Base-by-base conservation (phyloP, 768 basidiomycete species). In the Sporobolomyces roseus region DNA sequence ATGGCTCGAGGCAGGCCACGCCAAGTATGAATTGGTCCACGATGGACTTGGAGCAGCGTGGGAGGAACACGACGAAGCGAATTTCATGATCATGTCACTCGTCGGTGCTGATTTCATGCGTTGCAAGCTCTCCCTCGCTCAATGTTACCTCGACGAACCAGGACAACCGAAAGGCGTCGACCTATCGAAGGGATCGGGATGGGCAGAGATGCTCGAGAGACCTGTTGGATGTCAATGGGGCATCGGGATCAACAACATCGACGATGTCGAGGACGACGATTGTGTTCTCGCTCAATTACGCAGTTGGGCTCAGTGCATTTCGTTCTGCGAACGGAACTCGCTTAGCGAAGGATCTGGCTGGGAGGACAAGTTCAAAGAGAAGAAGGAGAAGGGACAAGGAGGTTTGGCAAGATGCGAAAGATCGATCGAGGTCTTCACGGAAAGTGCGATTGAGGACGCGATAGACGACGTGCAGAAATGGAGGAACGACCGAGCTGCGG, bases 1-100 rank as follows among this genome's bases (percentile, higher is more conserved):
- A n/a, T 73, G 72, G 72, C 53, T 66, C 58, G 68, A 63, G 2
- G 54, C 62, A 5, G 68, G 65, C 17, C 3, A 46, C 23, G 35
- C 45, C 6, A 56, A n/a, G 51, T 33, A 51, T 50, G 36, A 10
- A 21, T 2, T 46, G 27, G 29, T 16, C 17, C 27, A 16, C 17
- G 29, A 33, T 2, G 29, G n/a, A n/a, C n/a, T n/a, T n/a, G n/a
- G 51, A 52, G n/a, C 9, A 9, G 10, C 36, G 27, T 10, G 19
- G 8, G 32, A 45, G 25, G 19, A 17, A 16, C 21, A 29, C 14
- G 8, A 10, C 10, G 48, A 54, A 21, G 29, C 17, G 12, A 36
- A 41, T 25, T 36, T 5, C 25, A 5, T 43, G 2, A 8, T 25
- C n/a, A 58, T 58, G n/a, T 58, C 25, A 5, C 25, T 65, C 36